Percentiles rank a stretch among this genome's conserved stretches.
These are phyloP conservation scores for Huntiella abstrusa DNA, from an alignment of 2,329 filamentous ascomycete species.

Conservation along the genomic window DNA sequence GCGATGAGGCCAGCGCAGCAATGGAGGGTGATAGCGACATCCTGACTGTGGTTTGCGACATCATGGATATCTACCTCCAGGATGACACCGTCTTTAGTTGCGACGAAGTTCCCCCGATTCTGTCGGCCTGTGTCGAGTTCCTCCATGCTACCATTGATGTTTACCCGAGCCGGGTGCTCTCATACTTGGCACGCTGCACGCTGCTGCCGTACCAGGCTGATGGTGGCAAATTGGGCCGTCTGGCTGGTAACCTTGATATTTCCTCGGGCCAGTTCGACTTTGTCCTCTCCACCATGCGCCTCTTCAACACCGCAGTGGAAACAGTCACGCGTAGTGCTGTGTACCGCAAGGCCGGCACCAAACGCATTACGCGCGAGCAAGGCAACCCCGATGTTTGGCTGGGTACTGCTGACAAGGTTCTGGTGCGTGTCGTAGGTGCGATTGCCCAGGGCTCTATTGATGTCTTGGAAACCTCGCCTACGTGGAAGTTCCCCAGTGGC, in stretches of 20 bases:
- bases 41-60: conserved; percentile 62
- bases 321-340: conserved; percentile 55
- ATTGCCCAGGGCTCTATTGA: conserved; percentile 63
- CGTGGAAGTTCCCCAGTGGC: conserved; percentile 61
- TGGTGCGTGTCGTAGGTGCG: conserved; percentile 50
- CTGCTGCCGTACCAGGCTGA: conserved; percentile 61
- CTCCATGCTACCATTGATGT: conserved; percentile 51
- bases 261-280: conserved; percentile 60
- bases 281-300: conserved; percentile 48
- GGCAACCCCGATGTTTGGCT: conserved; percentile 38
- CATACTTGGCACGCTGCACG: conserved; percentile 64
- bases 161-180: conserved; percentile 77
- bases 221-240: conserved; percentile 55
- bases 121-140: conserved; percentile 60
- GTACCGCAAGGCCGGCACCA: conserved; percentile 39
- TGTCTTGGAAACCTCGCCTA: conserved; percentile 66
- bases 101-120: conserved; percentile 44
- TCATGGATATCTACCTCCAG: conserved; percentile 54
- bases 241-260: conserved; percentile 70
- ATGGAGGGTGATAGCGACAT: conserved; percentile 49
- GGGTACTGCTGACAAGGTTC: conserved; percentile 59
- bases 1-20: conserved; percentile 37
- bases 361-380: conserved; percentile 27
- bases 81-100: conserved; percentile 38
- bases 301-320: conserved; percentile 59